Percentiles rank a stretch among this genome's conserved stretches.
Evolutionary conservation across 78 protist species (phyloP).

Genomic region (Speleostelium caveatum): DNA sequence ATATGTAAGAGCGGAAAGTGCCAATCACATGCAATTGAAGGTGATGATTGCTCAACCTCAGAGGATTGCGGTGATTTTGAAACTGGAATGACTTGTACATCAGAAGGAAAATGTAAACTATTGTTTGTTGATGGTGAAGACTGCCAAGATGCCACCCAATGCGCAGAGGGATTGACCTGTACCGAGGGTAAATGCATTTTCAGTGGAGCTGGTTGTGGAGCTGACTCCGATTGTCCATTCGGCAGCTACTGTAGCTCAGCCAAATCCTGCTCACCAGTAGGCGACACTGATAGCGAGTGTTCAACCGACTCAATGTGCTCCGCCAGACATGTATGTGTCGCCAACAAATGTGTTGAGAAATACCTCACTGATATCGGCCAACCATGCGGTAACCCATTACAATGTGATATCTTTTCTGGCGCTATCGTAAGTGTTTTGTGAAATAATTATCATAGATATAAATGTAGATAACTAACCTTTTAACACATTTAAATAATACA

Average conservation of each 20-base stretch:
- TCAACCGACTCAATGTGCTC: not conserved
- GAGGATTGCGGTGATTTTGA: slow-evolving; percentile 8
- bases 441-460: no score
- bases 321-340: not conserved
- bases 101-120: not conserved
- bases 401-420: slow-evolving; percentile 11
- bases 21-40: not conserved
- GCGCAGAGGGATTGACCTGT: not conserved
- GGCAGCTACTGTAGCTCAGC: not conserved
- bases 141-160: not conserved
- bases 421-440: not conserved
- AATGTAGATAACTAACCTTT: not conserved
- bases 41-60: not conserved
- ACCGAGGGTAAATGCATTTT: not conserved
- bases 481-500: not conserved
- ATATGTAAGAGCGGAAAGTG: slow-evolving; percentile 6
- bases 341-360: slow-evolving; percentile 5
- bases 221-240: slow-evolving; percentile 1
- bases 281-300: not conserved
- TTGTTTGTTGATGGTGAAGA: not conserved
- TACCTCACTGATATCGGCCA: not conserved
- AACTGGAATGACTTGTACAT: not conserved
- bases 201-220: not conserved
- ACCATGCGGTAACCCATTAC: not conserved
- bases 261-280: not conserved